A percentile compares a stretch with the other conserved stretches of the same genome.
phyloP scores from a whole-genome alignment of 495 filamentous ascomycete genomes.

The Filosporella fistucella region DNA sequence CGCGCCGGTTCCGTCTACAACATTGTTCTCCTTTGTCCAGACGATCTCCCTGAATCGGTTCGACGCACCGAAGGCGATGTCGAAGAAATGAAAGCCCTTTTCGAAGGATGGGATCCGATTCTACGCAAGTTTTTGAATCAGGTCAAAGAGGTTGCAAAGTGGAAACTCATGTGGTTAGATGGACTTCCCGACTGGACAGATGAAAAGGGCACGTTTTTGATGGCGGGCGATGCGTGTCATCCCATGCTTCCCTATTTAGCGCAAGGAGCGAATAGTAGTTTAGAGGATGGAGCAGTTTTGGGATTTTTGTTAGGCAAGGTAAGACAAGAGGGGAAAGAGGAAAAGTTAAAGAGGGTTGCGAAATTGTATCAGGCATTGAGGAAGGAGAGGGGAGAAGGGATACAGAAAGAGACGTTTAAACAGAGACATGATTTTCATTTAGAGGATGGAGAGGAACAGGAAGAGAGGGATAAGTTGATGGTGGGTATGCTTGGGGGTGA shows the following conservation, averaged over 20 bases:
- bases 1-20: slow-evolving; percentile 48
- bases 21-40: slow-evolving; percentile 50
- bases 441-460: slow-evolving; percentile 42
- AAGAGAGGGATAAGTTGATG: slow-evolving; percentile 41
- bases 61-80: slow-evolving; percentile 37
- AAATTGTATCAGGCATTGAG: slow-evolving; percentile 55
- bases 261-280: slow-evolving; percentile 50
- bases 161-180: slow-evolving; percentile 46
- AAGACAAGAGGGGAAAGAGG: slow-evolving; percentile 18
- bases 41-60: slow-evolving; percentile 42
- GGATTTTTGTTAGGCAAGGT: slow-evolving; percentile 50
- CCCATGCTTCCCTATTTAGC: slow-evolving; percentile 67
- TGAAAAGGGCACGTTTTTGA: slow-evolving; percentile 33
- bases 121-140: slow-evolving; percentile 39
- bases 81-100: slow-evolving; percentile 44
- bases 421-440: slow-evolving; percentile 53
- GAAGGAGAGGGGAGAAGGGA: slow-evolving; percentile 53
- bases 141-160: slow-evolving; percentile 43
- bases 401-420: slow-evolving; percentile 48
- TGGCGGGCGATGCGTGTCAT: slow-evolving; percentile 59
- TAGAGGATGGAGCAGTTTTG: slow-evolving; percentile 51
- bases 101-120: slow-evolving; percentile 48
- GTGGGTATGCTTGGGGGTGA: slow-evolving; percentile 39
- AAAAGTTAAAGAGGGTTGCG: slow-evolving; percentile 43
- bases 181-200: slow-evolving; percentile 35